Evolutionary conservation across 495 filamentous ascomycete species (phyloP), one percentile per base, ranked within the genome.

Genomic region (Talaromyces stipitatus): DNA sequence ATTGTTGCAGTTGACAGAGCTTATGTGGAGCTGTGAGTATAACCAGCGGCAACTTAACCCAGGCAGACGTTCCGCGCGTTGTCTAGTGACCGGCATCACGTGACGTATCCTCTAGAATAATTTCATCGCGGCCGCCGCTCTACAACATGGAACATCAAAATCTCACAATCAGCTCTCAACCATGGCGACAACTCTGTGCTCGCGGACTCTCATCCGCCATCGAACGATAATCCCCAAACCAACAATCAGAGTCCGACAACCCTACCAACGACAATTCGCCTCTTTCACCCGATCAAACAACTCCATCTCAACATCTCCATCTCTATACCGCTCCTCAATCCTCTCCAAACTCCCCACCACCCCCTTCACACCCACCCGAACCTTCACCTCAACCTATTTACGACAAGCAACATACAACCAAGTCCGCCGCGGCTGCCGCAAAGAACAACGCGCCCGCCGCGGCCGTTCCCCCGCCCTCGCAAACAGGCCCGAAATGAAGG

Each of bases 401-500:
- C 64, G 61, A 54, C 64, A 64, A 50, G 66, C 78, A 52, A 82
- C 78, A 50, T 79, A 78, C 61, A 82, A 76, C 65, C 78, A 82
- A 62, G 73, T 82, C 76, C 69, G 72, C 30, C 78, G 90, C 66
- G 88, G 87, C 59, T 91, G 89, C 63, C 89, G 94, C 47, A 79
- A 78, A 52, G 69, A 80, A 5, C 87, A 95, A 72, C 79, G 78
- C 41, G 88, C 87, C 1, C 90, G 94, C 55, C 90, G 95, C 64
- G 76, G 85, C 59, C 81, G 87, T 43, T 97, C 92, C 2, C 94
- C 94, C 0, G 94, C 92, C 4, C 80, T 98, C 53, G 81, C 79
- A 58, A 69, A 84, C 22, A 80, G 87, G 22, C 89, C 94, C 11
- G 81, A 86, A 68, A 83, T 96, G 77, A 97, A 97, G 73, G 94